These are phyloP conservation scores for Fonsecaea nubica DNA, from an alignment of 2,329 filamentous ascomycete genomes.

Conservation along the genomic window DNA sequence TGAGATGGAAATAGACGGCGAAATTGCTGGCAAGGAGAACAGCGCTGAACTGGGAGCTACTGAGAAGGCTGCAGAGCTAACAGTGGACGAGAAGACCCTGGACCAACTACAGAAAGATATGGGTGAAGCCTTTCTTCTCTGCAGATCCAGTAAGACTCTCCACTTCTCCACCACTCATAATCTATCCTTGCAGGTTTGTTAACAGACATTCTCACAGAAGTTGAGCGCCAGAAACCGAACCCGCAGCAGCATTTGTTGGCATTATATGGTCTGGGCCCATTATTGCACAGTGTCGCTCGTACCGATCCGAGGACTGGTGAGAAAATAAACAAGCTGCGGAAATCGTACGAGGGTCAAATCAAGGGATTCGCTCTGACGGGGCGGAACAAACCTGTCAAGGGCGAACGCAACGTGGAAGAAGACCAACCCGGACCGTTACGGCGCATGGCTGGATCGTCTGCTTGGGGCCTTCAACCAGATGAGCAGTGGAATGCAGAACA, in stretches of 20 bases:
- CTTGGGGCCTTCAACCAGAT: constrained; percentile 55
- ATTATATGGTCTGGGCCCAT: constrained; percentile 62
- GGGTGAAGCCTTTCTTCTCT: constrained; percentile 56
- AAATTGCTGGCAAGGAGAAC: constrained; percentile 4
- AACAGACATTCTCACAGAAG: constrained; percentile 51
- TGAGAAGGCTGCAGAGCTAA: constrained; percentile 3
- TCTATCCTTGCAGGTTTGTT: constrained; percentile 46
- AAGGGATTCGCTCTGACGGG: constrained; percentile 56
- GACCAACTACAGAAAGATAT: constrained; percentile 55
- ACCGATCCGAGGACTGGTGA: constrained; percentile 67
- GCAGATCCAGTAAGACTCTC: constrained; percentile 59
- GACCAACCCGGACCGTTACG: constrained; percentile 44
- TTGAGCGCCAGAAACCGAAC: constrained; percentile 61
- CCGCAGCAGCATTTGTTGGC: constrained; percentile 64
- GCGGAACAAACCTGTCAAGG: constrained; percentile 56
- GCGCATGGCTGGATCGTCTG: constrained; percentile 44
- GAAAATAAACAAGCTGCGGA: constrained; percentile 68
- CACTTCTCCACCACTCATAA: constrained; percentile 47
- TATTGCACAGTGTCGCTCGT: constrained; percentile 65
- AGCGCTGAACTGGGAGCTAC: neutral
- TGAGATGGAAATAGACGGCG: constrained; percentile 24
- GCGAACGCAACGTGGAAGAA: constrained; percentile 44
- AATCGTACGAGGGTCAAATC: constrained; percentile 60
- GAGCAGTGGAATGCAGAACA: constrained; percentile 60
- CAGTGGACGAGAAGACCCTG: constrained; percentile 44